Base-by-base conservation (phyloP, 1,284 basidiomycete species). In the Cronartium quercuum region DNA sequence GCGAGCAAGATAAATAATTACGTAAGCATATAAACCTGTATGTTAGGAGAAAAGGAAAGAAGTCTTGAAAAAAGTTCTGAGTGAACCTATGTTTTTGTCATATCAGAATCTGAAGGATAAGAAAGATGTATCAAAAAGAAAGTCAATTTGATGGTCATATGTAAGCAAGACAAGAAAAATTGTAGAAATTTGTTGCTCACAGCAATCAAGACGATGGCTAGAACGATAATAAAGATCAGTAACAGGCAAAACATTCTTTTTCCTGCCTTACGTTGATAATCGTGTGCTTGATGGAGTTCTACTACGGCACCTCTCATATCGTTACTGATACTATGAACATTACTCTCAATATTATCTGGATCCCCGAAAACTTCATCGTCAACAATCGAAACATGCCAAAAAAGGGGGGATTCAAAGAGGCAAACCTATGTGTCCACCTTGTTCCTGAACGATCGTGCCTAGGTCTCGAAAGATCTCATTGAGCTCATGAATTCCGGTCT, bases 391-490 rank as follows among this genome's bases (percentile, higher is more conserved):
- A 18, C 29, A 61, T 57, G 18, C 21, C 44, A 29, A 34, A 13
- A 51, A 66, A 60, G 57, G 51, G 63, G 29, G 40, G 58, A 63
- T 10, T 7, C 24, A 35, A 40, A 64, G 57, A 60, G 51, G 44
- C 90, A 76, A 77, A 95, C 94, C 93, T 69, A 99, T 86, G 90
- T 98, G 92, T 38, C 88, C 88, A 7, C 95, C 94, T 82, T 98
- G 96, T 81, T 98, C 92, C 77, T 89, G 88, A 1, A 99, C 94
- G 58, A 99, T 87, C 21, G 92, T 94, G 47, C 94, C 94, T 44
- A 99, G 84, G 83, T 98, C 95, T 57, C 92, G 87, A 86, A 99
- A 98, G 80, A 99, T 98, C 82, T 97, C 93, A 65, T 93, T 89
- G 62, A 99, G 84, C 82, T 99, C 95, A 80, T 97, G 93, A 69